A percentile compares a stretch with the other conserved stretches of the same genome.
Evolutionary conservation across 1,284 basidiomycete genomes (phyloP).

Genomic region (Boletellus deceptivus): DNA sequence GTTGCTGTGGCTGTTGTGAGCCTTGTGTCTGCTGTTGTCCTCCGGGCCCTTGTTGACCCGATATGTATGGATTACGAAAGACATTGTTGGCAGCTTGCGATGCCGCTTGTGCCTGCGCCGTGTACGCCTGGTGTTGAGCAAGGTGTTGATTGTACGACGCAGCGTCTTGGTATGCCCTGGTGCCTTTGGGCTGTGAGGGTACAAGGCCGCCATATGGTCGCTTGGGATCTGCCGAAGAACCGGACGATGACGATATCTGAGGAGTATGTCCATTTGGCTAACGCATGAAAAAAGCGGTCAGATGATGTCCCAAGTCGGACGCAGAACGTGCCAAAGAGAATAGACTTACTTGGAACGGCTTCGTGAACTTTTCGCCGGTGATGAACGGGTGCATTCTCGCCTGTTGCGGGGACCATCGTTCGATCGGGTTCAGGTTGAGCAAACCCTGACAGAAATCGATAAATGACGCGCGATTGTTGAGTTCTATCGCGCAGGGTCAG

Average conservation of each 20-base stretch:
- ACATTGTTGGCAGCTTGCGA: conserved; percentile 64
- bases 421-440: conserved; percentile 91
- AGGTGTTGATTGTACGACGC: conserved; percentile 94
- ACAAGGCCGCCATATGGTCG: conserved; percentile 95
- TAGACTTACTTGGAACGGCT: conserved; percentile 77
- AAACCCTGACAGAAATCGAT: conserved; percentile 98
- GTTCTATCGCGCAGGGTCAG: conserved; percentile 55
- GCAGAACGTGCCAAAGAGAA: neutral
- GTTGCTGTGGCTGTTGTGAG: conserved; percentile 37
- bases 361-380: conserved; percentile 92
- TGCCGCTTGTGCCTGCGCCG: conserved; percentile 74
- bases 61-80: conserved; percentile 73
- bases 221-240: conserved; percentile 59
- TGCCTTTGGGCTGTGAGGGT: conserved; percentile 74
- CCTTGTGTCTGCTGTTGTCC: conserved; percentile 34
- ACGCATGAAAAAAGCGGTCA: conserved; percentile 13
- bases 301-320: conserved; percentile 5
- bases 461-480: conserved; percentile 91
- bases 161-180: conserved; percentile 87
- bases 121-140: conserved; percentile 91
- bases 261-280: conserved; percentile 51
- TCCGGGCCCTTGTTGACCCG: conserved; percentile 40
- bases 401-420: conserved; percentile 97
- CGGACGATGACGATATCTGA: conserved; percentile 33
- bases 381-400: conserved; percentile 97